A percentile compares a stretch with the other conserved stretches of the same genome.
Evolutionary conservation across 129 eudicot species (phyloP).

Genomic region (Tanacetum coccineum): DNA sequence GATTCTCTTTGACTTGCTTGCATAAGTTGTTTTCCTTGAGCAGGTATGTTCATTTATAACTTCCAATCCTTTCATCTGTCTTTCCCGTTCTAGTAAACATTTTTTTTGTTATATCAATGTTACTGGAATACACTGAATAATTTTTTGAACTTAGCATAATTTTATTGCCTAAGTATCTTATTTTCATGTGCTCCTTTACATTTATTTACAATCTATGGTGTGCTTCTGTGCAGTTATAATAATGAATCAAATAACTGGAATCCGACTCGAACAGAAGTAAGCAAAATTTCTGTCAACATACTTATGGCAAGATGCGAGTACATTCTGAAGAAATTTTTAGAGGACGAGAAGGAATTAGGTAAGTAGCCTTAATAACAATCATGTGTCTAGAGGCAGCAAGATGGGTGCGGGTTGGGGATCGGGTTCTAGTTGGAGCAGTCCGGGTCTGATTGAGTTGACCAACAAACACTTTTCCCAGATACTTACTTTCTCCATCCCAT

Average conservation of each 20-base stretch:
- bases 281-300: slow-evolving; percentile 66
- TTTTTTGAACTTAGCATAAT: not conserved
- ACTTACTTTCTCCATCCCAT: too few relatives aligned
- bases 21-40: slow-evolving; percentile 79
- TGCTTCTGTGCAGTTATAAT: slow-evolving; percentile 45
- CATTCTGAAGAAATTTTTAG: slow-evolving; percentile 68
- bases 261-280: slow-evolving; percentile 52
- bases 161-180: not conserved
- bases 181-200: not conserved
- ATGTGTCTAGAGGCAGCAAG: too few relatives aligned
- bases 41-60: slow-evolving; percentile 46
- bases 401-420: too few relatives aligned
- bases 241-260: slow-evolving; percentile 54
- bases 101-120: not conserved
- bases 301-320: slow-evolving; percentile 79
- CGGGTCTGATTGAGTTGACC: too few relatives aligned
- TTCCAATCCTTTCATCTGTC: not conserved
- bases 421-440: too few relatives aligned
- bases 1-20: slow-evolving; percentile 90
- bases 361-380: slow-evolving; percentile 14
- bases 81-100: not conserved
- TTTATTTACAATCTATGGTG: not conserved
- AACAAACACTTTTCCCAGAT: too few relatives aligned
- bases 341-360: slow-evolving; percentile 85
- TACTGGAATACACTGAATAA: not conserved